phyloP scores from a whole-genome alignment of 1,139 yeast species.

The Taphrina flavorubra region DNA sequence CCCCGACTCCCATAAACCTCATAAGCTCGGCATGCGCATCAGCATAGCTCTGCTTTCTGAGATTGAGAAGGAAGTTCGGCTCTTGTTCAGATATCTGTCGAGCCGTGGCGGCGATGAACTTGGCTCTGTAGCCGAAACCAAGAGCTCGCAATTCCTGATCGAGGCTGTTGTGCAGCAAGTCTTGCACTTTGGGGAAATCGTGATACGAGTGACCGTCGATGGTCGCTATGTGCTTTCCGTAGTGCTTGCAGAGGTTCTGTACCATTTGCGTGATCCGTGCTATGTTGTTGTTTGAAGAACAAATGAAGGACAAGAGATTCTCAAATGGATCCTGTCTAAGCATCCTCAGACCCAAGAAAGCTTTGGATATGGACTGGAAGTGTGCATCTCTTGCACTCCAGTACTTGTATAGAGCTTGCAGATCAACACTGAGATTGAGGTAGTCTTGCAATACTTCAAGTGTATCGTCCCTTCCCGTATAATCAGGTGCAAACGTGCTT shows the following conservation, averaged over 20 bases:
- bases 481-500: conserved; percentile 35
- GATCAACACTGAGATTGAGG: conserved; percentile 66
- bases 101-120: conserved; percentile 82
- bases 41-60: conserved; percentile 59
- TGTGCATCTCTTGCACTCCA: conserved; percentile 68
- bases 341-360: conserved; percentile 75
- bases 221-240: conserved; percentile 67
- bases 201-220: conserved; percentile 66
- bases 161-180: conserved; percentile 55
- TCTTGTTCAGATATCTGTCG: conserved; percentile 53
- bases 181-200: conserved; percentile 73
- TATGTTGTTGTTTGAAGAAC: conserved; percentile 95
- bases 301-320: conserved; percentile 82
- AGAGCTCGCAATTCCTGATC: conserved; percentile 59
- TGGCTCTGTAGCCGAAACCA: conserved; percentile 94
- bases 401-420: conserved; percentile 60
- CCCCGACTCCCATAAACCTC: conserved; percentile 87
- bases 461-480: conserved; percentile 52
- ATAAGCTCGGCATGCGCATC: conserved; percentile 69
- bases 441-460: conserved; percentile 65
- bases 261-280: conserved; percentile 95
- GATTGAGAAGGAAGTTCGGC: conserved; percentile 48
- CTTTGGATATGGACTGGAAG: conserved; percentile 53
- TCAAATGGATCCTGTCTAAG: conserved; percentile 98
- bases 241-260: conserved; percentile 68